Base-by-base conservation (phyloP, 1,139 yeast genomes). In the Sugiyamaella castrensis region DNA sequence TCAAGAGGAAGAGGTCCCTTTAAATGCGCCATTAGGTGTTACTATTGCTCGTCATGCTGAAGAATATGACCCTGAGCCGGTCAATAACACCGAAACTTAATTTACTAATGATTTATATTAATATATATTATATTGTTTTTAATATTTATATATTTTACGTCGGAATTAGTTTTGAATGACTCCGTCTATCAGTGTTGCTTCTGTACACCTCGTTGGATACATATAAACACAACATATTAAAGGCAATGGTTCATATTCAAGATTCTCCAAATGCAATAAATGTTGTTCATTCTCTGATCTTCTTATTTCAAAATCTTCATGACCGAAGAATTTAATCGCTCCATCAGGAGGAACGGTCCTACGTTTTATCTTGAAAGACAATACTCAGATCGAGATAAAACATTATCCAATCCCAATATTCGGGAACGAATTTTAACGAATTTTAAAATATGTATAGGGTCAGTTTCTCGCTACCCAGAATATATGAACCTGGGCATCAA, bases 321-420 rank as follows among this genome's bases (percentile, higher is more conserved):
- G 67, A 0, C 84, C 89, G 60, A 82, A 76, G 44, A 69, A 71
- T 54, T 73, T 69, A 33, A 88, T 61, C 10, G 81, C 80, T 3
- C 76, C 82, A 32, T 62, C 71, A 1, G 96, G 96, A 1, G 73
- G 66, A 42, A 87, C 76, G 0, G 96, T 88, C 55, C 76, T 74
- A 60, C 92, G 74, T 31, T 86, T 86, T 52, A 77, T 75, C 67
- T 86, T 87, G 62, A 89, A 78, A 1, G 89, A 95, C 58, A 88
- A 85, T 67, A 70, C 43, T 75, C 75, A 59, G 87, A 86, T 58
- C 80, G 76, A 31, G 87, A 79, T 43, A 86, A 59, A 12, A 87
- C 78, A 63, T 77, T 72, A 67, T 87, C 94, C 96, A 96, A 88
- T 8, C 95, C 86, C n/a, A 86, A 67, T 28, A 89, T 74, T 46